Base-by-base conservation (phyloP, 257 asterid species). In the Solanum tarapatanum region DNA sequence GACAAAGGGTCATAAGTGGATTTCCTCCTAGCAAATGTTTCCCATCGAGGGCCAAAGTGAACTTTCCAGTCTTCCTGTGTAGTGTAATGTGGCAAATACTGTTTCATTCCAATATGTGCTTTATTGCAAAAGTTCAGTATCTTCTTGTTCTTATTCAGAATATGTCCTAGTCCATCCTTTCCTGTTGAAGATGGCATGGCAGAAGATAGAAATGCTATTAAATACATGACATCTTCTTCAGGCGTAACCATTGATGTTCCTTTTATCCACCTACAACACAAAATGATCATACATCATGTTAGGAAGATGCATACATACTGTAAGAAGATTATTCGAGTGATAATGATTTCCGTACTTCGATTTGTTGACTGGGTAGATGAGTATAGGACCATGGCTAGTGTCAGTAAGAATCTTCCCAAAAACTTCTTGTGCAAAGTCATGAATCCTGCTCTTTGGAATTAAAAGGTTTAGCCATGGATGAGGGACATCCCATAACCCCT, bases 381-480 rank as follows among this genome's bases (percentile, higher is more conserved):
- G 92, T 84, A 96, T 90, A 86, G 98, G 99, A 51, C 99, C 99
- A 55, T 92, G 94, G 95, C 94, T 95, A 11, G 97, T 95, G 87
- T 95, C 96, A 60, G 91, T 92, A 16, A 97, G 88, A 24, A 96
- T 97, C 88, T 92, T 93, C 2, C 96, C 95, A 17, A 97, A 97
- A 72, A 94, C 98, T 87, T 91, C 93, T 88, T 82, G 85, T 11
- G 96, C 92, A 68, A 97, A 97, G 73, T 90, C 94, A 89, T 88
- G 92, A 88, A 96, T 94, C 85, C 69, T 93, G 91, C 93, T 94
- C 92, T 91, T 93, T 37, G 99, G 99, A 86, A 97, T 73, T 24
- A 96, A 92, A 72, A 97, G 96, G 89, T 96, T 97, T 36, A 97
- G 90, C 99, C 99, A 97, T 12, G 99, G 99, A 87, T 97, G 99